phyloP scores from a whole-genome alignment of 768 basidiomycete species.

The Trametes maxima region DNA sequence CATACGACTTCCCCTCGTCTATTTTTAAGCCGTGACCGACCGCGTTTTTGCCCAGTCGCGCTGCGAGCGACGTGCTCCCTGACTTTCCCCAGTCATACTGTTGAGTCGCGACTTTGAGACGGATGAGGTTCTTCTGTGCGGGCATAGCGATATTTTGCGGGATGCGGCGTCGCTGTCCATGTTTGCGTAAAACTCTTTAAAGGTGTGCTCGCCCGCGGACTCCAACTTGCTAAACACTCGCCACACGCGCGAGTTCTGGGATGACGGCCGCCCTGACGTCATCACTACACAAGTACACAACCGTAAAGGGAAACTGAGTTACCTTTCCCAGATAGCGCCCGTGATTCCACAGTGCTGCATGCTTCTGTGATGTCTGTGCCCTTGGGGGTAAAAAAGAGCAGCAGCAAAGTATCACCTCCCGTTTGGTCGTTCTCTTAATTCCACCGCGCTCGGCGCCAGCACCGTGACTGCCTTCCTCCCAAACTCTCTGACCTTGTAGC shows the following conservation, averaged over 20 bases:
- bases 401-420: too few species aligned
- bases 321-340: neutral
- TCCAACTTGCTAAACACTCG: neutral
- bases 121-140: constrained; percentile 26
- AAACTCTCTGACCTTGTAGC: too few species aligned
- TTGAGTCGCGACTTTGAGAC: constrained; percentile 37
- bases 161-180: neutral
- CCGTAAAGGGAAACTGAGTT: neutral
- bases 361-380: neutral
- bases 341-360: neutral
- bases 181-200: too few species aligned
- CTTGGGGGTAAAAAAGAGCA: too few species aligned
- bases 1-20: constrained; percentile 51
- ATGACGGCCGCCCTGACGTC: constrained; percentile 6
- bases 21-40: constrained; percentile 38
- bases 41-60: constrained; percentile 42
- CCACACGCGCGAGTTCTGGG: neutral
- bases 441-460: too few species aligned
- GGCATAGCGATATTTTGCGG: neutral
- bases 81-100: constrained; percentile 58
- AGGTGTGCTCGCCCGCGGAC: neutral
- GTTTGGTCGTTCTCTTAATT: too few species aligned
- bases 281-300: neutral
- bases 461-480: neutral
- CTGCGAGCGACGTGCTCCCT: constrained; percentile 49